These are phyloP conservation scores for Lactifluus subvellereus DNA, from an alignment of 768 basidiomycete genomes.

Conservation along the genomic window DNA sequence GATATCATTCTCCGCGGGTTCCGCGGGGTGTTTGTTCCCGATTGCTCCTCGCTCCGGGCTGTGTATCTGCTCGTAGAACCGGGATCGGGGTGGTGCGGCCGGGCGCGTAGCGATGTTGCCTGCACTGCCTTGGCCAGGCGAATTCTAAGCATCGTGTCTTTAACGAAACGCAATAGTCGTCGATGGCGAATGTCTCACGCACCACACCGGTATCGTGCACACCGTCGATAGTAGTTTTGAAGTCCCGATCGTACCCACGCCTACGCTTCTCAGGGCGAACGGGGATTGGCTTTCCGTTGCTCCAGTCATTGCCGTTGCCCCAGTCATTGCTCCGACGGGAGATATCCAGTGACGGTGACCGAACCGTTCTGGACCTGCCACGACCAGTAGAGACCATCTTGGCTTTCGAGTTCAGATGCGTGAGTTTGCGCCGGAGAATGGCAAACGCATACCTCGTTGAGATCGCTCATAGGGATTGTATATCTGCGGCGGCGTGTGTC, in stretches of 20 bases:
- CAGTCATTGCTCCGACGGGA: slow-evolving; percentile 8
- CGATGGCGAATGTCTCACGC: background rate
- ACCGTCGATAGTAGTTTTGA: slow-evolving; percentile 23
- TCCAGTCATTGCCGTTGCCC: background rate
- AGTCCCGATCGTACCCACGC: slow-evolving; percentile 28
- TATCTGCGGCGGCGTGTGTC: slow-evolving; percentile 62
- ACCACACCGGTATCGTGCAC: background rate
- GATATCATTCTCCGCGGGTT: slow-evolving; percentile 24
- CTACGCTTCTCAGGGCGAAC: slow-evolving; percentile 13
- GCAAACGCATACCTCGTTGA: slow-evolving; percentile 33
- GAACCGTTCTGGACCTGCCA: slow-evolving; percentile 81
- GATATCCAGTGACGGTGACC: slow-evolving; percentile 62
- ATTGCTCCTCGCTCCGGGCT: slow-evolving; percentile 58
- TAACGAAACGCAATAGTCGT: background rate
- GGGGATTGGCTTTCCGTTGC: background rate
- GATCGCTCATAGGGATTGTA: slow-evolving; percentile 31
- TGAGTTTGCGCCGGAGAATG: too few relatives aligned
- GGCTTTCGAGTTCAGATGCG: slow-evolving; percentile 28
- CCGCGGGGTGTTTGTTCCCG: slow-evolving; percentile 45
- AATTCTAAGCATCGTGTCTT: slow-evolving; percentile 30
- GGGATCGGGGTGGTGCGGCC: slow-evolving; percentile 37
- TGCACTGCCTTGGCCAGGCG: slow-evolving; percentile 56
- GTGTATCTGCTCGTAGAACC: slow-evolving; percentile 40
- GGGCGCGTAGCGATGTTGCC: slow-evolving; percentile 45
- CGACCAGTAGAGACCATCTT: slow-evolving; percentile 52